Base-by-base conservation (phyloP, 495 filamentous ascomycete genomes). In the Pyrenopolyporus hunteri region DNA sequence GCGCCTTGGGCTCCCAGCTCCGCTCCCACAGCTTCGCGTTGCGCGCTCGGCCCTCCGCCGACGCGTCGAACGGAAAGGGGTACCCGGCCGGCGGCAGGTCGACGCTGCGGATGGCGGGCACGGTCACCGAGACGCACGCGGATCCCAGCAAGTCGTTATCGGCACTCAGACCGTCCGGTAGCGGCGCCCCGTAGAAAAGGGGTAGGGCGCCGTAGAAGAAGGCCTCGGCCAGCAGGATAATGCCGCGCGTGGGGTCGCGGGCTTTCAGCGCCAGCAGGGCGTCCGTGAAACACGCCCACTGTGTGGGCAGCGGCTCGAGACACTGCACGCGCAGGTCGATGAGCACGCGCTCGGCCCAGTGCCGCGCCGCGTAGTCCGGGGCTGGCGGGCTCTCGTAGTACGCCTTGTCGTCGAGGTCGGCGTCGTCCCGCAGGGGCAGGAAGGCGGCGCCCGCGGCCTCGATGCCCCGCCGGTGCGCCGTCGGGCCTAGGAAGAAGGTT, bases 161-260 rank as follows among this genome's bases (percentile, higher is more conserved):
- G 22, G 44, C 44, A 2, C 58, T 64, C 0, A 71, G 16, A 13
- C 19, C 28, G 5, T 16, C n/a, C 0, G 68, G 67, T 1, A 71
- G 28, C 11, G 68, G 46, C 0, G 68, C 68, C 8, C 66, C 64
- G 43, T 60, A 58, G 22, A 52, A 45, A 13, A 73, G 61, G 0
- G 74, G 74, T 13, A 70, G 26, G 10, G 54, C 33, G 14, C 64
- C 67, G 28, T 57, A 56, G 32, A 61, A 71, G 58, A 73, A 52
- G 13, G 58, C 60, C 45, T 76, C 74, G 33, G 68, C 59, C 6
- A 76, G 26, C 13, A 77, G 42, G 29, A 75, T 8, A 19, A 75
- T 52, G 32, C 69, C 45, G 8, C 69, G 55, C 16, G 2, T 13
- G 2, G 67, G 67, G 19, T 69, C 63, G 1, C 50, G 53, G 10